Base-by-base conservation (phyloP, 2,329 filamentous ascomycete genomes). In the Pseudogymnoascus sp. region DNA sequence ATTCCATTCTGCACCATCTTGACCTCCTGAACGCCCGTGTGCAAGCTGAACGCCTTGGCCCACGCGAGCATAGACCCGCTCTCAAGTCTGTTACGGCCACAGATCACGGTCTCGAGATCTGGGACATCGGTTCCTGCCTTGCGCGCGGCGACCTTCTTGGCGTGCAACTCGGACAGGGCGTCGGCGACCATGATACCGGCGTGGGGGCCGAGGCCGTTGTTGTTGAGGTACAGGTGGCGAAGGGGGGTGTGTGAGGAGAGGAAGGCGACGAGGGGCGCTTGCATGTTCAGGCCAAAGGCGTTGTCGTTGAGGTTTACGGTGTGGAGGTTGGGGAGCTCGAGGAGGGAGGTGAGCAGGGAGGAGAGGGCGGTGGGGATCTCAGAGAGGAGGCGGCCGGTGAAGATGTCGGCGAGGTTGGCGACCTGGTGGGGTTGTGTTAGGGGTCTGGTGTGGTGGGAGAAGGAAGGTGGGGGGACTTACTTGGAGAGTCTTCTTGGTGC, bases 1-100 rank as follows among this genome's bases (percentile, higher is more conserved):
- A 99, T 99, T 61, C 95, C 95, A 75, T 99, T 97, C 77, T 97
- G 95, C 25, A 96, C 91, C 95, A 99, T 97, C 82, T 93, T 96
- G 69, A 99, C 85, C 64, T 87, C 87, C 77, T 88, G 89, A 67
- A 99, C 84, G 64, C 89, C 88, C 68, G 84, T 86, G 74, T 97
- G 91, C 64, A 93, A 87, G 71, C 87, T 86, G 75, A 91, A 97
- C 0, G 91, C 84, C 75, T 89, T 89, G 44, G 93, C 92, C 95
- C 95, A 99, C 0, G 93, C 93, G 12, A 85, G 86, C 95, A 99
- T 99, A 73, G 89, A 95, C 69, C 93, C 95, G 71, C 93, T 96
- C 79, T 99, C 95, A 60, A 99, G 83, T 69, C 95, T 84, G 79
- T 99, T 99, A 69, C 95, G 90, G 44, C 95, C 95, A 76, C 95